Evolutionary conservation across 768 basidiomycete species (phyloP).

Genomic region (Lentinula edodes): DNA sequence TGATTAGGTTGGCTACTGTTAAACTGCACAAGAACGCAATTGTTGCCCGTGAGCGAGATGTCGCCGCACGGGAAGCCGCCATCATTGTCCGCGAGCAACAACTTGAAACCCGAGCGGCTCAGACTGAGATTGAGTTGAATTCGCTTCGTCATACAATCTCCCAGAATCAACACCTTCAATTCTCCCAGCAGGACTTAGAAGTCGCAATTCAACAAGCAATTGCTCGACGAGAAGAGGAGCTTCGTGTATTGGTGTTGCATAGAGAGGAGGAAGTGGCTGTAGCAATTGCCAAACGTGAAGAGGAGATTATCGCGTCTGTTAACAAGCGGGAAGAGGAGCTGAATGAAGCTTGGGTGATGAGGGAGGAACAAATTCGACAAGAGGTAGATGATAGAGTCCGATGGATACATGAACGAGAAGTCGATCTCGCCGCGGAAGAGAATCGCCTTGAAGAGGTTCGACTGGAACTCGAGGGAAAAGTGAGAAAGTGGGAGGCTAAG

Average conservation of each 20-base stretch:
- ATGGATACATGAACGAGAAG: slow-evolving; percentile 46
- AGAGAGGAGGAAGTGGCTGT: slow-evolving; percentile 67
- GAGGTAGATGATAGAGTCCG: slow-evolving; percentile 46
- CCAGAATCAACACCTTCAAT: slow-evolving; percentile 25
- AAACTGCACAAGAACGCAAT: slow-evolving; percentile 58
- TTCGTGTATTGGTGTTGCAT: slow-evolving; percentile 56
- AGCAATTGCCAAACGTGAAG: slow-evolving; percentile 61
- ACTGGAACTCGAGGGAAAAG: slow-evolving; percentile 45
- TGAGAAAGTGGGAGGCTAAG: slow-evolving; percentile 36
- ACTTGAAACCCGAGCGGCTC: slow-evolving; percentile 36
- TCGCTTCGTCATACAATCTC: slow-evolving; percentile 40
- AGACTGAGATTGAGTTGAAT: slow-evolving; percentile 59
- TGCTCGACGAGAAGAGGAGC: slow-evolving; percentile 59
- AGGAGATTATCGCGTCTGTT: slow-evolving; percentile 68
- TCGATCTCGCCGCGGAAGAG: slow-evolving; percentile 49
- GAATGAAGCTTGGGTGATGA: slow-evolving; percentile 48
- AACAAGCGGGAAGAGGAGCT: slow-evolving; percentile 59
- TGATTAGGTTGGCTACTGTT: slow-evolving; percentile 52
- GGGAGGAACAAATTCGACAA: slow-evolving; percentile 44
- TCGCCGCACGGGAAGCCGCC: slow-evolving; percentile 48
- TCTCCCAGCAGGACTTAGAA: slow-evolving; percentile 35
- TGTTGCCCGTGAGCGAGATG: slow-evolving; percentile 57
- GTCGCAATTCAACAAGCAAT: slow-evolving; percentile 52
- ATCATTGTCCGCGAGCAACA: slow-evolving; percentile 53
- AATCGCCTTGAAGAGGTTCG: slow-evolving; percentile 39